phyloP scores from a whole-genome alignment of 106 monocot genomes.

The Vanilla planifolia region DNA sequence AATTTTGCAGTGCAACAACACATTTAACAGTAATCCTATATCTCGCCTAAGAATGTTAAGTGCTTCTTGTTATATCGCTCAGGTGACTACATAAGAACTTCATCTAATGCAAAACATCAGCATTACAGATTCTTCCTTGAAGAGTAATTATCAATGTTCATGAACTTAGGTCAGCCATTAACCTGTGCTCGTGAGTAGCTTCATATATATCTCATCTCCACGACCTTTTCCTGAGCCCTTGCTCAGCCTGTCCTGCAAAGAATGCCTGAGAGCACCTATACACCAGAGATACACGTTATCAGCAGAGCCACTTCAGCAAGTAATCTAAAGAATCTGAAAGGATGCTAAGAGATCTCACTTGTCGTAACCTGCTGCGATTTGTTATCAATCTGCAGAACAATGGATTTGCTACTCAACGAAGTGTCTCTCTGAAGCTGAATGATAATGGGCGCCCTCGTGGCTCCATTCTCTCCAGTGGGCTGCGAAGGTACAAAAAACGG shows the following conservation, averaged over 20 bases:
- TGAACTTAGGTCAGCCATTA: not conserved
- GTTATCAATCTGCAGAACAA: constrained; percentile 82
- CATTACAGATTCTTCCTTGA: too few species aligned
- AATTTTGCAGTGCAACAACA: too few species aligned
- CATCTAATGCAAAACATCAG: too few species aligned
- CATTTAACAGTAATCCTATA: too few species aligned
- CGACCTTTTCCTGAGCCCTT: constrained; percentile 55
- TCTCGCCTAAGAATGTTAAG: too few species aligned
- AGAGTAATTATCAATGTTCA: too few species aligned
- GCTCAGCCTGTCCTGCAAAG: constrained; percentile 87
- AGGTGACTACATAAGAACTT: too few species aligned
- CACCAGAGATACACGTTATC: constrained; percentile 4
- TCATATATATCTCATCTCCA: constrained; percentile 80
- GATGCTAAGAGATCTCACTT: constrained; percentile 40
- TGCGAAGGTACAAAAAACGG: constrained; percentile 15
- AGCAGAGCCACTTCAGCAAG: not conserved
- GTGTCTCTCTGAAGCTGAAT: constrained; percentile 65
- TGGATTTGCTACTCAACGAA: constrained; percentile 75
- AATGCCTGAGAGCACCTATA: constrained; percentile 86
- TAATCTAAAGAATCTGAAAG: not conserved
- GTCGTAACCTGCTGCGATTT: constrained; percentile 97
- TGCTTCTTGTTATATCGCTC: too few species aligned
- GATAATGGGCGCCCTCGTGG: constrained; percentile 83
- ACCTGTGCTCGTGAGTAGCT: constrained; percentile 90
- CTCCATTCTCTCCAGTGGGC: constrained; percentile 98